Percentiles rank a stretch among this genome's conserved stretches.
These are phyloP conservation scores for Silene coronaria DNA, from an alignment of 179 eudicot species.

Conservation along the genomic window DNA sequence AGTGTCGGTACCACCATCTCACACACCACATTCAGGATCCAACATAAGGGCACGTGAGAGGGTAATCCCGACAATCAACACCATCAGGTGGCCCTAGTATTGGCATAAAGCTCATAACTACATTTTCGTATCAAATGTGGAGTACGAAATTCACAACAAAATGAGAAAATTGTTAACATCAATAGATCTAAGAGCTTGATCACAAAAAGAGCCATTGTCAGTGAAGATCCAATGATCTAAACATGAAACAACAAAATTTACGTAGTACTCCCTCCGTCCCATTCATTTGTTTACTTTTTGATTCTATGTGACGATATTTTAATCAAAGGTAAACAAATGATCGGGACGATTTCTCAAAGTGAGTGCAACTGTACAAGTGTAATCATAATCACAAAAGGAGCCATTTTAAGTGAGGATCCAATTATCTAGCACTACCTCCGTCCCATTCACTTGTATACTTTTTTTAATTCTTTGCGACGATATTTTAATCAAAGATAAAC, in stretches of 20 bases:
- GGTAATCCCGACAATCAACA: too few relatives aligned
- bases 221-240: too few relatives aligned
- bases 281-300: too few relatives aligned
- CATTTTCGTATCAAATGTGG: background rate
- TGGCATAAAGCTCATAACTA: background rate
- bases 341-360: background rate
- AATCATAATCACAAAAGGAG: too few relatives aligned
- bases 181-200: constrained; percentile 24
- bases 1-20: too few relatives aligned
- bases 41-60: too few relatives aligned
- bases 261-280: background rate
- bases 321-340: background rate
- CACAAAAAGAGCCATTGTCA: background rate
- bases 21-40: too few relatives aligned
- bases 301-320: too few relatives aligned
- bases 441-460: too few relatives aligned
- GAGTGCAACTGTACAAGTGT: background rate
- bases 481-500: background rate
- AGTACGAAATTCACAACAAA: constrained; percentile 3
- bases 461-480: too few relatives aligned
- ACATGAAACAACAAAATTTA: too few relatives aligned
- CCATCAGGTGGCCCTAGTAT: too few relatives aligned
- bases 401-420: constrained; percentile 17
- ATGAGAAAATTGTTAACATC: background rate
- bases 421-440: constrained; percentile 2